Evolutionary conservation across 106 monocot genomes (phyloP).

Genomic region (Narthecium ossifragum): DNA sequence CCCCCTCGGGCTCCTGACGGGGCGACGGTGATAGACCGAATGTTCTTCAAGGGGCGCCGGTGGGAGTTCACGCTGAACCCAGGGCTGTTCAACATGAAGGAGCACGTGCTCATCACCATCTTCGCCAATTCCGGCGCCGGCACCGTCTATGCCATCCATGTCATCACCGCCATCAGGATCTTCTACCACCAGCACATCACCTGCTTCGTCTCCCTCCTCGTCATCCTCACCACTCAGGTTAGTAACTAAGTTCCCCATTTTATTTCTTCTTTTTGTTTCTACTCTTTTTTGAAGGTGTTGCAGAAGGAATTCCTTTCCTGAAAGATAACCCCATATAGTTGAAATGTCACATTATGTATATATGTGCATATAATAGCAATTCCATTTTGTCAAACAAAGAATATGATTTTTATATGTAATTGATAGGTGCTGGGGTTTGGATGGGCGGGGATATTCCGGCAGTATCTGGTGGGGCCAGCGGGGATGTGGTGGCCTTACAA

Average conservation of each 20-base stretch:
- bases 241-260: neutral
- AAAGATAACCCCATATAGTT: too few relatives aligned
- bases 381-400: neutral
- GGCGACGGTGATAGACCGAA: neutral
- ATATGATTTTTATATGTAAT: neutral
- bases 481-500: conserved; percentile 97
- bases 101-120: too few relatives aligned
- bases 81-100: conserved; percentile 68
- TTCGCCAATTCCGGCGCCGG: too few relatives aligned
- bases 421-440: conserved; percentile 78
- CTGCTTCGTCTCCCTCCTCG: conserved; percentile 57
- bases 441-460: conserved; percentile 91
- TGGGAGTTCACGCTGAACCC: conserved; percentile 73
- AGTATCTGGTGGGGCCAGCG: conserved; percentile 80
- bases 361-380: neutral
- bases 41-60: conserved; percentile 9
- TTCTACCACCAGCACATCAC: conserved; percentile 50
- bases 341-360: too few relatives aligned
- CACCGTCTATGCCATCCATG: conserved; percentile 53
- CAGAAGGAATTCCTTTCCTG: too few relatives aligned
- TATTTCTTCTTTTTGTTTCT: too few relatives aligned
- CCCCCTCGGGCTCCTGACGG: conserved; percentile 24
- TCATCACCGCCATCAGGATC: conserved; percentile 51
- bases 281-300: too few relatives aligned
- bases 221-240: conserved; percentile 74